Base-by-base conservation (phyloP, 305 asterid genomes). In the Solanum hybrid region DNA sequence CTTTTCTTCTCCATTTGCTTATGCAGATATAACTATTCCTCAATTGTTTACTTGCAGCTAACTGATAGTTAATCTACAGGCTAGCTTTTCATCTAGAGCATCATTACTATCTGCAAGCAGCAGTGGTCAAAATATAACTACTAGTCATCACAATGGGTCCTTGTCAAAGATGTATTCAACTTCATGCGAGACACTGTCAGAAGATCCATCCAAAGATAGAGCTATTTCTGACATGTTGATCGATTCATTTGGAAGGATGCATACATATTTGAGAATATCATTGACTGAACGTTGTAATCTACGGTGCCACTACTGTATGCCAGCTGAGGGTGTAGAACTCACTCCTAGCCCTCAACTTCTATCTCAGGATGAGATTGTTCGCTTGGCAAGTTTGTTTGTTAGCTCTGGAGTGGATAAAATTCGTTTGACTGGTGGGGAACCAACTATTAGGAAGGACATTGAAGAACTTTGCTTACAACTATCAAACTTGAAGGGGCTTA, bases 401-500 rank as follows among this genome's bases (percentile, higher is more conserved):
- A 94, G 95, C 87, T 94, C 98, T 24, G 99, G 99, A 89, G 98
- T 96, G 83, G 91, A 92, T n/a, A 97, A 97, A 90, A 96, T 97
- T 91, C 98, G 99, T 76, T 94, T 97, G 90, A 97, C 99, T 91
- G 99, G 99, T 75, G 99, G 99, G 80, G 99, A 97, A 91, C 99
- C 99, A 12, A 92, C 97, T 26, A 82, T 96, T 90, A 92, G 98
- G 92, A 97, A 95, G 92, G 99, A 96, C 89, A 92, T 97, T 67
- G 99, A 96, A 89, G 98, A 96, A 78, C 93, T 96, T 88, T 97
- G 99, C 94, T 93, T 88, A 14, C 93, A 90, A 86, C 89, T 97
- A 78, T 96, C 99, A 28, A 94, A 90, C 64, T 91, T 97, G 89
- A 93, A 90, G 88, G 98, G 99, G 75, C 92, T 96, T 18, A 96